phyloP scores from a whole-genome alignment of 768 basidiomycete genomes.

The Auriscalpium orientale region DNA sequence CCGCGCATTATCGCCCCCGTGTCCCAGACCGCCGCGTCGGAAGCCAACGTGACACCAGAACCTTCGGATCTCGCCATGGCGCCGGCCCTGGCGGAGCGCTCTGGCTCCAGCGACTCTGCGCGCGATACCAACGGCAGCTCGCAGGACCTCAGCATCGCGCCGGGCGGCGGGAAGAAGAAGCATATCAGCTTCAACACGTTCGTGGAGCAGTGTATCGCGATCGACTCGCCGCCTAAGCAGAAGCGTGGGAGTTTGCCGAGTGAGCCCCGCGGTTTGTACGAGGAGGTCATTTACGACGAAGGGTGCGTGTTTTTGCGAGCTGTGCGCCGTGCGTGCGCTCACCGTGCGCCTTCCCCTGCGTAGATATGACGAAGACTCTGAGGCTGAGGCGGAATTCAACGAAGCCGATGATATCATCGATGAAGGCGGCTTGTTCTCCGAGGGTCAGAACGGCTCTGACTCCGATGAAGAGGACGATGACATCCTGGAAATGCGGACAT shows the following conservation, averaged over 20 bases:
- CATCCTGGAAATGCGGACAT: conserved; percentile 56
- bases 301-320: conserved; percentile 39
- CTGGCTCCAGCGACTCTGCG: conserved; percentile 21
- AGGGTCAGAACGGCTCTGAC: conserved; percentile 18
- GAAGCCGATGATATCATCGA: conserved; percentile 38
- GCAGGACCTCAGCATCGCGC: conserved; percentile 22
- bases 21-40: conserved; percentile 7
- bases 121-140: conserved; percentile 25
- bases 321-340: not conserved
- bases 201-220: conserved; percentile 92
- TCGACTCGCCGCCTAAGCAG: conserved; percentile 56
- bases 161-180: conserved; percentile 51
- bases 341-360: conserved; percentile 4
- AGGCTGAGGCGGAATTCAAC: conserved; percentile 35
- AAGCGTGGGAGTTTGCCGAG: conserved; percentile 15
- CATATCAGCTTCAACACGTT: conserved; percentile 98
- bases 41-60: conserved; percentile 15
- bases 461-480: conserved; percentile 44
- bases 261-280: conserved; percentile 14
- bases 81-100: conserved; percentile 9
- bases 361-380: conserved; percentile 67
- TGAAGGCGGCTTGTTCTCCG: conserved; percentile 20
- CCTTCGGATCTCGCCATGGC: conserved; percentile 1
- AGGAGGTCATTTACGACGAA: conserved; percentile 39
- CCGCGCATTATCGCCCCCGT: conserved; percentile 43